These are phyloP conservation scores for Corylus americana DNA, from an alignment of 306 rosid genomes.

Conservation along the genomic window DNA sequence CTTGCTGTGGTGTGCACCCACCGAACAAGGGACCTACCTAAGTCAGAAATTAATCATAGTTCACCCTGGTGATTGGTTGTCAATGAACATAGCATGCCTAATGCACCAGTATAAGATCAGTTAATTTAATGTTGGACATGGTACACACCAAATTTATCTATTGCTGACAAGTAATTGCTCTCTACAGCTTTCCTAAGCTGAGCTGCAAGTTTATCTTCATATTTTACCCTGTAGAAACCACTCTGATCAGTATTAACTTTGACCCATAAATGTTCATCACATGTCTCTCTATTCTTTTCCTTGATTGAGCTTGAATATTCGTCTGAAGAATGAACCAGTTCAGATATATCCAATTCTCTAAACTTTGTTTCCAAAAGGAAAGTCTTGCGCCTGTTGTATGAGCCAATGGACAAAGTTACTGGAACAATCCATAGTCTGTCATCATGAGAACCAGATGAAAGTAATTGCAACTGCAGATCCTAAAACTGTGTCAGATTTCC, in stretches of 20 bases:
- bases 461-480: slow-evolving; percentile 54
- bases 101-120: background rate
- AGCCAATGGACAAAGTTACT: slow-evolving; percentile 51
- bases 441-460: slow-evolving; percentile 41
- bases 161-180: slow-evolving; percentile 43
- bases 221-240: slow-evolving; percentile 66
- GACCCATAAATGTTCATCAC: slow-evolving; percentile 45
- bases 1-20: background rate
- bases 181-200: slow-evolving; percentile 50
- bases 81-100: background rate
- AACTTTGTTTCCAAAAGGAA: slow-evolving; percentile 46
- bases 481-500: slow-evolving; percentile 22
- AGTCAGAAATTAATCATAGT: background rate
- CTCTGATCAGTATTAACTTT: slow-evolving; percentile 55
- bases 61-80: background rate
- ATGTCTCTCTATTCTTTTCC: slow-evolving; percentile 22
- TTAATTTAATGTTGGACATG: background rate
- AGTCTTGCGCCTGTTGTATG: slow-evolving; percentile 38
- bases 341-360: slow-evolving; percentile 47
- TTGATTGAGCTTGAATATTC: slow-evolving; percentile 18
- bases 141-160: slow-evolving; percentile 54
- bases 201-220: slow-evolving; percentile 54
- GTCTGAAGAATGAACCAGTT: slow-evolving; percentile 27
- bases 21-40: background rate
- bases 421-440: slow-evolving; percentile 63